Evolutionary conservation across 208 protist genomes (phyloP), one percentile per base, ranked within the genome.

Genomic region (Borovskyia barvae): DNA sequence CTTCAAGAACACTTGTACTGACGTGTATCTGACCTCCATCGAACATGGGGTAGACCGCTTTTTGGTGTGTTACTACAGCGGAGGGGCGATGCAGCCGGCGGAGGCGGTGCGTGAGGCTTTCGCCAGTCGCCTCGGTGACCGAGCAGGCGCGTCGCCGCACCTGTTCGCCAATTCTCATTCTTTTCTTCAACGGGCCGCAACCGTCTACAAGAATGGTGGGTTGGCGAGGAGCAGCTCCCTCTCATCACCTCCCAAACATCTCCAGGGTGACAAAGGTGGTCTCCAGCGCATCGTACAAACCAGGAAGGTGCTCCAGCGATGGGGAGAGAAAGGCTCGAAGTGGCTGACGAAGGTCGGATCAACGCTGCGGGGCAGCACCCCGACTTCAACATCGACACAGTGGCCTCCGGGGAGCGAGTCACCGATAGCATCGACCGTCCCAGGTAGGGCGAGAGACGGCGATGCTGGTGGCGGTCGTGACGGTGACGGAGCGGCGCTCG

Each of bases 11-110:
- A 15, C 32, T 3, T 82, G 54, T 53, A 87, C 78, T 0, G 77
- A 91, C 49, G 54, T 47, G 20, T 91, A 91, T 51, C 61, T 91
- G 29, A 74, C 66, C 14, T 63, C 67, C 22, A 66, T 91, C 42
- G 84, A 91, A 50, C 64, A 57, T 12, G 55, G 65, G 40, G 84
- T 91, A 14, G 84, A 91, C 33, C 63, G 54, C 32, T 91, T 86
- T 42, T 63, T 91, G 11, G 55, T 55, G 7, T 52, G 50, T 28
- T 55, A 77, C 53, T 82, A 80, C 66, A 69, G 36, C 56, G 54
- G 46, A 25, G 66, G 52, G 40, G 32, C 19, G 3, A 57, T 61
- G 20, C 35, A 39, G 19, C 55, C 67, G 1, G 59, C 55, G 46
- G 56, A 66, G 24, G 46, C 63, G 30, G 46, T 70, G 46, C 63